Evolutionary conservation across 192 early-diverging fungal genomes (phyloP), one percentile per base, ranked within the genome.

Genomic region (Geosiphon pyriformis): DNA sequence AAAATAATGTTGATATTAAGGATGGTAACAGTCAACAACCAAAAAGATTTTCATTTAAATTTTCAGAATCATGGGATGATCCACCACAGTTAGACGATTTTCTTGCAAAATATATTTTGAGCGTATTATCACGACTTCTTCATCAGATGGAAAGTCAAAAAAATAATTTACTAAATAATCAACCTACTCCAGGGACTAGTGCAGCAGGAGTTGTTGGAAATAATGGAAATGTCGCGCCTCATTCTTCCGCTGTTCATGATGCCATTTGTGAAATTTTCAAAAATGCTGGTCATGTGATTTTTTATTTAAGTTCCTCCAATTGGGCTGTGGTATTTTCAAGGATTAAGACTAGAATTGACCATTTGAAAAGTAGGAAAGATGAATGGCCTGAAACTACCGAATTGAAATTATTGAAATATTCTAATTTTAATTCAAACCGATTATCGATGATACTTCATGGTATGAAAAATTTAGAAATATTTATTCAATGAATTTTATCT

Each of bases 231-330:
- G 54, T 31, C 25, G 51, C 35, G 15, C 66, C 46, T 35, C 72
- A 66, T 8, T 73, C 65, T 22, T 50, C 30, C 22, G 4, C 17
- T n/a, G 49, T 6, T 67, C 76, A 73, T 22, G 82, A 82, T 26
- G 76, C 87, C 30, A 74, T 87, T 32, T 67, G 74, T 57, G 91
- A 91, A 66, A 88, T 90, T 59, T 89, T 88, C 59, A 89, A 90
- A 65, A 86, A 87, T 1, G 92, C 94, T 1, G 90, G 89, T 27
- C 72, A 87, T 4, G 83, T 95, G 31, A 78, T 94, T 29, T 89
- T 87, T 75, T 95, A 88, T 72, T 76, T 94, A n/a, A 90, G 89
- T 42, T 89, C 92, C 22, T 83, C 88, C 23, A 97, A 95, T 76
- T 97, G 93, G 93, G 76, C 75, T 46, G 80, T 90, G 6, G 82